Base-by-base conservation (phyloP, 2,329 filamentous ascomycete genomes). In the Pseudogymnoascus sp. region DNA sequence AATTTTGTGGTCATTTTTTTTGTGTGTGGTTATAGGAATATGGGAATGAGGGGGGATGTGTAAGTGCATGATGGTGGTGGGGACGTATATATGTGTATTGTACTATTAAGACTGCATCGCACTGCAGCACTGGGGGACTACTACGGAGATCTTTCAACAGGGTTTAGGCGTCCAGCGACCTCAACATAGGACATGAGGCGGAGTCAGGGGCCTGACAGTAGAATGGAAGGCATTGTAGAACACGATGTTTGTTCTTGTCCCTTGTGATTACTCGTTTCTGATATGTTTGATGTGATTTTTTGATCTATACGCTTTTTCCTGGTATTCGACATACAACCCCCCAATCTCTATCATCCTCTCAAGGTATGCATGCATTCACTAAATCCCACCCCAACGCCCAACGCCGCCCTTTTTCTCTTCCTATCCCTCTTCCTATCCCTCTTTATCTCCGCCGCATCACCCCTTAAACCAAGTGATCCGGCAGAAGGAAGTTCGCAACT, bases 401-500 rank as follows among this genome's bases (percentile, higher is more conserved):
- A 28, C 51, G 60, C 48, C 39, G 1, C 7, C 4, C 7, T 19
- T 25, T 16, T 28, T 8, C 34, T 21, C 8, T n/a, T 63, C 60
- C n/a, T 39, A 23, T 3, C n/a, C n/a, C n/a, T n/a, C n/a, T n/a
- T n/a, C n/a, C 13, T 13, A 10, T 60, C 43, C 2, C 13, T 13
- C 13, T 60, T 37, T 13, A 21, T 43, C 28, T n/a, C 21, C n/a
- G n/a, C n/a, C 41, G 19, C 19, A 2, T 48, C 25, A 48, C 11
- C n/a, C 11, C 65, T 79, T 74, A 84, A 36, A 93, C 95, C 76
- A 99, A 78, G 79, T 99, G 95, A 72, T 90, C 95, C 11, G 95
- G 95, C 70, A 99, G 78, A 74, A 99, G 78, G 73, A 99, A 99
- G 77, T 98, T 98, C 65, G 92, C 92, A 75, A 98, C 96, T 4